These are phyloP conservation scores for Colletotrichum tanaceti DNA, from an alignment of 2,329 filamentous ascomycete genomes.

Conservation along the genomic window DNA sequence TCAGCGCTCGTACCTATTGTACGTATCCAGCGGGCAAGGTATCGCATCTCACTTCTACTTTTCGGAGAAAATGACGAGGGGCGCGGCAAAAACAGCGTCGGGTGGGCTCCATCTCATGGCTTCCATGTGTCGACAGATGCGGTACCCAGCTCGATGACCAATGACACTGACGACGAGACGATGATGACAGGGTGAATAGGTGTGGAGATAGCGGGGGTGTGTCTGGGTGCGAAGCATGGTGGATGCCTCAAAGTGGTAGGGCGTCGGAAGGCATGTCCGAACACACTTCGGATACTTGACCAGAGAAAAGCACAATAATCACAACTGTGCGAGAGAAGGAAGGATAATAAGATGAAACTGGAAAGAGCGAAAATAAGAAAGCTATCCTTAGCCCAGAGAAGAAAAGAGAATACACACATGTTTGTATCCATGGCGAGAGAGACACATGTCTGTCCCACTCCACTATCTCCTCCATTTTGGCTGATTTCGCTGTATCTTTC, in stretches of 20 bases:
- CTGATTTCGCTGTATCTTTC: no score
- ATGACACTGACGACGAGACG: neutral
- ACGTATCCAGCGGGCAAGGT: neutral
- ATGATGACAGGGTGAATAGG: neutral
- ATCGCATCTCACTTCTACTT: neutral
- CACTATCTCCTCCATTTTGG: no score
- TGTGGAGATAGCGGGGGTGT: constrained; percentile 13
- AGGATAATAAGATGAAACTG: no score
- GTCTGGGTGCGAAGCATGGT: constrained; percentile 1
- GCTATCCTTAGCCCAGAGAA: no score
- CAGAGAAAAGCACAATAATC: neutral
- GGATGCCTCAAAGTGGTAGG: constrained; percentile 29
- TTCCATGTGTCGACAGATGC: constrained; percentile 31
- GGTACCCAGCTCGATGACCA: constrained; percentile 9
- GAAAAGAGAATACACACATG: no score
- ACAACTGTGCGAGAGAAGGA: no score
- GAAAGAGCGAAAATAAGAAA: no score
- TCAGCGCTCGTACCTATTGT: constrained; percentile 1
- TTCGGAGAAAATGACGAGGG: constrained; percentile 17
- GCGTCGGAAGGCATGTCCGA: constrained; percentile 18
- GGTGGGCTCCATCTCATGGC: constrained; percentile 32
- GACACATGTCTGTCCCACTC: no score
- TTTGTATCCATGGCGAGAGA: no score
- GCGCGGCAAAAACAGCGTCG: constrained; percentile 5
- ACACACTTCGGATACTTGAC: no score